Evolutionary conservation across 2,329 filamentous ascomycete genomes (phyloP).

Genomic region (Aplosporella prunicola): DNA sequence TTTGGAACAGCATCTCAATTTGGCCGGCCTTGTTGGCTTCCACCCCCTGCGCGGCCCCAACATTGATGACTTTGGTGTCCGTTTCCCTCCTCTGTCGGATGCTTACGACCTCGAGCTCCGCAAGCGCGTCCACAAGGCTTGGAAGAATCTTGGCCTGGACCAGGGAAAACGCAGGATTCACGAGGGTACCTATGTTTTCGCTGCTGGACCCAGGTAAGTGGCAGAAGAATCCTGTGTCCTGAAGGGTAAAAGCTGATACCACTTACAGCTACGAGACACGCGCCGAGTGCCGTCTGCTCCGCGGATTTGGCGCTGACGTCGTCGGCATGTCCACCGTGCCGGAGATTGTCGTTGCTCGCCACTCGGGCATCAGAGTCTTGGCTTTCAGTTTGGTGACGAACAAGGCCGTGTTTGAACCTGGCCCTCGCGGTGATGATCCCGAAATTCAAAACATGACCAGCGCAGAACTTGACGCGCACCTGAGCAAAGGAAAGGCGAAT

Average conservation of each 20-base stretch:
- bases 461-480: conserved; percentile 43
- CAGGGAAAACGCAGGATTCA: conserved; percentile 45
- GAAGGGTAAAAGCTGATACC: neutral
- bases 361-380: conserved; percentile 53
- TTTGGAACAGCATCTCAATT: conserved; percentile 48
- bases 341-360: conserved; percentile 57
- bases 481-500: conserved; percentile 52
- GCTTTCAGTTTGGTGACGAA: conserved; percentile 60
- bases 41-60: conserved; percentile 56
- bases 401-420: conserved; percentile 50
- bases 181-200: conserved; percentile 58
- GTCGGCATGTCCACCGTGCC: conserved; percentile 64
- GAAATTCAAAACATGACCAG: conserved; percentile 42
- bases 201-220: conserved; percentile 50
- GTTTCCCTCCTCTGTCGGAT: conserved; percentile 56
- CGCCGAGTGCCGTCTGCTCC: conserved; percentile 55
- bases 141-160: conserved; percentile 41
- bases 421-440: conserved; percentile 48
- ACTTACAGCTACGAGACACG: conserved; percentile 50
- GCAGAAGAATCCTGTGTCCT: too few species aligned
- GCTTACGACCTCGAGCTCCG: conserved; percentile 56
- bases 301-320: conserved; percentile 53
- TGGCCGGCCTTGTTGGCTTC: conserved; percentile 51
- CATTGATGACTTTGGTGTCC: conserved; percentile 50
- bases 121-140: conserved; percentile 47